Conservation (phyloP, 2,329 filamentous ascomycete species). For the Apiospora rasikravindrae region DNA sequence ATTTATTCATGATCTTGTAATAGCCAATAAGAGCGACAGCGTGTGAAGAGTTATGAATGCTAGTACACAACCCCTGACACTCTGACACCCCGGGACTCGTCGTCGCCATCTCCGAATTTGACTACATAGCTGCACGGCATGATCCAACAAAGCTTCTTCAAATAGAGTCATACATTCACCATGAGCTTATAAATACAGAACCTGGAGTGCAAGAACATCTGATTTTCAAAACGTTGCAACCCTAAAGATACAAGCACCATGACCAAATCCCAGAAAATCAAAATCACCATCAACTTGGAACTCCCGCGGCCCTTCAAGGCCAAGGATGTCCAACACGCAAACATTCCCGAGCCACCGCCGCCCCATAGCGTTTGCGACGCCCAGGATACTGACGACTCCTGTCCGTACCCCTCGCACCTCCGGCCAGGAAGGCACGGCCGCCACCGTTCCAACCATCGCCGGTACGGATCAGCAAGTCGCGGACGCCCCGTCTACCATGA, state of each 20-base stretch:
- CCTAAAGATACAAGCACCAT: neutral
- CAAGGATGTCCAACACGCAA: neutral
- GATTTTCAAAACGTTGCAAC: fast-evolving
- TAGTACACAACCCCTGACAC: neutral
- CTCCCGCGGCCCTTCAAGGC: neutral
- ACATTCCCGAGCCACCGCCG: too few species aligned
- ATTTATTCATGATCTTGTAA: too few species aligned
- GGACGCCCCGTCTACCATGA: too few species aligned
- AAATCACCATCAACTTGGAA: neutral
- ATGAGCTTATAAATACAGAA: neutral
- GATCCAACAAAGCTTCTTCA: neutral
- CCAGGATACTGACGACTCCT: too few species aligned
- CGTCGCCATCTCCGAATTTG: neutral
- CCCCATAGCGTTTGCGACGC: neutral
- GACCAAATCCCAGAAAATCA: neutral
- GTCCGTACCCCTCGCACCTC: neutral
- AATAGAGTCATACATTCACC: neutral
- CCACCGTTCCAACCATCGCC: neutral
- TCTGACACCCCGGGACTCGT: neutral
- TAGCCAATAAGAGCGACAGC: neutral
- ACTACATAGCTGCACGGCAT: neutral
- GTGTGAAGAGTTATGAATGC: neutral
- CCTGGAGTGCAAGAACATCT: neutral
- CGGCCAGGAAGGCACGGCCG: neutral
- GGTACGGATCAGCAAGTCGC: neutral